These are phyloP conservation scores for Epichloe amarillans DNA, from an alignment of 2,329 filamentous ascomycete genomes.

Conservation along the genomic window DNA sequence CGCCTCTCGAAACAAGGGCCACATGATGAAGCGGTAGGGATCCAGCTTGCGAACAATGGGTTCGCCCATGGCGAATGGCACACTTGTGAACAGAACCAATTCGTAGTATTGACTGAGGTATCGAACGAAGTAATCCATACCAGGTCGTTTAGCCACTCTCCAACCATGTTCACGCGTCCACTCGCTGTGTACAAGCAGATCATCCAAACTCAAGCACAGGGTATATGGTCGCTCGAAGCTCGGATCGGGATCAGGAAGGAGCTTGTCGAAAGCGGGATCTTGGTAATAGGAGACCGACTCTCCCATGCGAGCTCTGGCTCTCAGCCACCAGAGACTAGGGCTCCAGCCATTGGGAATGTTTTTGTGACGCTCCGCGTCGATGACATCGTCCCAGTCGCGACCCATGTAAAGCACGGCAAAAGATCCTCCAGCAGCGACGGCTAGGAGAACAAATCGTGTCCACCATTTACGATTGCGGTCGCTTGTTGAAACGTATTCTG, in stretches of 20 bases:
- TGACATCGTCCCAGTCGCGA: conserved; percentile 74
- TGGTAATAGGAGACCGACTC: conserved; percentile 85
- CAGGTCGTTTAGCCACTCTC: conserved; percentile 87
- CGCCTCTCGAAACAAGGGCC: conserved; percentile 91
- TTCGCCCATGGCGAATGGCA: conserved; percentile 73
- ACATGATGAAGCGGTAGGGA: conserved; percentile 88
- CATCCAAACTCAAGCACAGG: conserved; percentile 81
- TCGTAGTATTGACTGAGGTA: conserved; percentile 98
- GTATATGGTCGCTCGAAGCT: conserved; percentile 79
- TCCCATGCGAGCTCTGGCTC: conserved; percentile 59
- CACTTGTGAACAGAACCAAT: conserved; percentile 85
- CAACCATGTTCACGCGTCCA: conserved; percentile 92
- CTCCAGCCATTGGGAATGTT: conserved; percentile 73
- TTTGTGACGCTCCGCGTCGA: conserved; percentile 53
- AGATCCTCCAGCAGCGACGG: conserved; percentile 41
- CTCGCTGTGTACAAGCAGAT: conserved; percentile 86
- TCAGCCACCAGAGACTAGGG: conserved; percentile 62
- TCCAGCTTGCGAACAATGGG: conserved; percentile 87
- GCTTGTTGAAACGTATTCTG: conserved; percentile 81
- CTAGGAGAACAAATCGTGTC: conserved; percentile 60
- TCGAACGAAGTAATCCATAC: conserved; percentile 91
- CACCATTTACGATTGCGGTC: conserved; percentile 69
- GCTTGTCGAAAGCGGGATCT: conserved; percentile 86
- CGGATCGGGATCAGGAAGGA: conserved; percentile 72
- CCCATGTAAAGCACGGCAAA: conserved; percentile 62